phyloP scores from a whole-genome alignment of 148 eudicot species.

The Camellia japonica region DNA sequence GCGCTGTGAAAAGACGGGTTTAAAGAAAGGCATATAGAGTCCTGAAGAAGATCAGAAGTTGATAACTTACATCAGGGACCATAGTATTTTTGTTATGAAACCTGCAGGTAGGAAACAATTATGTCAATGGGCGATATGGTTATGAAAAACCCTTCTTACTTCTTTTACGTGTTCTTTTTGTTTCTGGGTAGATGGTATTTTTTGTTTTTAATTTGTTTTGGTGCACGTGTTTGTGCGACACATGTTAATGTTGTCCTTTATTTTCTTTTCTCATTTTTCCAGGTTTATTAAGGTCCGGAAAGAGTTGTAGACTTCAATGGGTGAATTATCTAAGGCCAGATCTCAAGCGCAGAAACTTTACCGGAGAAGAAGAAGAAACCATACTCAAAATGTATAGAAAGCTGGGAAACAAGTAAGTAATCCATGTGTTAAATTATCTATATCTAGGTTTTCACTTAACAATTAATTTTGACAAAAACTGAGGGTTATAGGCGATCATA shows the following conservation, averaged over 20 bases:
- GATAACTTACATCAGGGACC: constrained; percentile 20
- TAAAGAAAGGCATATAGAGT: constrained; percentile 39
- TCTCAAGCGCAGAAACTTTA: not conserved
- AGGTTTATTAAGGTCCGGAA: constrained; percentile 17
- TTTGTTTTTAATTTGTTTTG: no score
- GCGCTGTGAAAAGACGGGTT: constrained; percentile 1
- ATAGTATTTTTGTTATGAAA: no score
- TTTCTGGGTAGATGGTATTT: no score
- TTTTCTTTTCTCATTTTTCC: not conserved
- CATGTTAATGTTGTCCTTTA: not conserved
- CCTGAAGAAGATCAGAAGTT: constrained; percentile 37
- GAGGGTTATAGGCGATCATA: no score
- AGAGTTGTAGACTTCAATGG: no score
- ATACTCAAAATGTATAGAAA: constrained; percentile 11
- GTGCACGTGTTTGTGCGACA: no score
- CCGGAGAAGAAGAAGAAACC: constrained; percentile 21
- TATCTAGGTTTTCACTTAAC: no score
- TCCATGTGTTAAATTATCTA: not conserved
- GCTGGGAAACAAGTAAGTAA: constrained; percentile 16
- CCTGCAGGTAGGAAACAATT: constrained; percentile 25
- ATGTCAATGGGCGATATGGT: not conserved
- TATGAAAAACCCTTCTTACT: no score
- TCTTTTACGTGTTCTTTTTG: no score
- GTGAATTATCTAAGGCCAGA: no score
- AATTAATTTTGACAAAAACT: no score